These are phyloP conservation scores for Amanita phalloides DNA, from an alignment of 768 basidiomycete species.

Conservation along the genomic window DNA sequence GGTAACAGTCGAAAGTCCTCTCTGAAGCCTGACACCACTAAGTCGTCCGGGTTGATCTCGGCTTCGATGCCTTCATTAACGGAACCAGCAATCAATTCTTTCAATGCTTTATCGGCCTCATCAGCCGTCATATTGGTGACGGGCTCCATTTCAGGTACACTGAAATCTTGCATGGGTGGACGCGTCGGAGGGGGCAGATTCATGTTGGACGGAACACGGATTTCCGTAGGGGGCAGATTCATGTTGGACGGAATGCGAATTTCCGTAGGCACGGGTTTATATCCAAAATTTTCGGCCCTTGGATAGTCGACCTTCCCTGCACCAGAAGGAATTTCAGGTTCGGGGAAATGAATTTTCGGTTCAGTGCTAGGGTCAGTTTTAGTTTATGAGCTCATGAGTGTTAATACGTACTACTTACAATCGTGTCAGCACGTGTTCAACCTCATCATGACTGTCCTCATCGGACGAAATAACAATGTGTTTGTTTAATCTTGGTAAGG, in stretches of 20 bases:
- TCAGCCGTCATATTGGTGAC: conserved; percentile 24
- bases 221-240: conserved; percentile 10
- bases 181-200: conserved; percentile 12
- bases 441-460: conserved; percentile 18
- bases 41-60: conserved; percentile 55
- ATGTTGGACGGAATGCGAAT: conserved; percentile 26
- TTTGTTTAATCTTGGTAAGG: conserved; percentile 6
- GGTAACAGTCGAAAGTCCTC: conserved; percentile 64
- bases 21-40: conserved; percentile 67
- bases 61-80: conserved; percentile 47
- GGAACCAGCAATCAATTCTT: conserved; percentile 63
- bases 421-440: conserved; percentile 6
- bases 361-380: conserved; percentile 7
- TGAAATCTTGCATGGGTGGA: conserved; percentile 12
- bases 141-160: conserved; percentile 14
- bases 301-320: neutral
- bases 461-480: conserved; percentile 26
- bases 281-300: neutral
- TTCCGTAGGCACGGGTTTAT: conserved; percentile 12
- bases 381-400: neutral
- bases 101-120: conserved; percentile 71
- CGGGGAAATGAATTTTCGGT: conserved; percentile 1
- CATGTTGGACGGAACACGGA: conserved; percentile 23
- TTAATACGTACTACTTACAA: conserved; percentile 2
- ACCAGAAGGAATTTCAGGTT: neutral